phyloP scores from a whole-genome alignment of 192 early-diverging fungal genomes.

The Endogone sp. region DNA sequence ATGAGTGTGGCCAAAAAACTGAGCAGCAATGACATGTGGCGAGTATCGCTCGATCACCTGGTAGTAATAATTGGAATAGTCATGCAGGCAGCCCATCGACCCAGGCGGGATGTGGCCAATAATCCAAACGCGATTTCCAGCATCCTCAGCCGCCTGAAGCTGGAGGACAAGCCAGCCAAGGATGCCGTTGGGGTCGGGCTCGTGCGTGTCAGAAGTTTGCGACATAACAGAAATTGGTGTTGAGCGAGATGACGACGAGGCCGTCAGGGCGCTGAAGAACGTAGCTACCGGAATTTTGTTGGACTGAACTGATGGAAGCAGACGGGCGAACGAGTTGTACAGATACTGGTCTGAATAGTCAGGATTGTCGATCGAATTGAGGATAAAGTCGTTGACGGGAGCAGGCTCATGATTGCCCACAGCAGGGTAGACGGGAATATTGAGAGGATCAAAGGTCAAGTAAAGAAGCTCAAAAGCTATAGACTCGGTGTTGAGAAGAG shows the following conservation, averaged over 20 bases:
- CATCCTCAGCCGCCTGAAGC: slow-evolving; percentile 46
- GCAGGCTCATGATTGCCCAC: slow-evolving; percentile 54
- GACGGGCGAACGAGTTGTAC: slow-evolving; percentile 37
- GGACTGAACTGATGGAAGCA: slow-evolving; percentile 31
- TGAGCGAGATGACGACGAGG: slow-evolving; percentile 45
- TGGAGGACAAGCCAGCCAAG: slow-evolving; percentile 45
- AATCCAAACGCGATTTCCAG: slow-evolving; percentile 52
- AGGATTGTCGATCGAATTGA: too few species aligned
- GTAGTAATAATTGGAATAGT: slow-evolving; percentile 51
- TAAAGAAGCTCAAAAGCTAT: slow-evolving; percentile 28
- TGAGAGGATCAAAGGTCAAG: slow-evolving; percentile 28
- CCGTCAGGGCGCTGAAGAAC: slow-evolving; percentile 37
- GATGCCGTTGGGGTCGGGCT: slow-evolving; percentile 49
- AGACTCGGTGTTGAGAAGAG: slow-evolving; percentile 31
- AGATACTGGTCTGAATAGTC: slow-evolving; percentile 34
- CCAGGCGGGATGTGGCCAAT: slow-evolving; percentile 49
- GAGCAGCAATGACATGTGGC: slow-evolving; percentile 49
- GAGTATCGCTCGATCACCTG: slow-evolving; percentile 55
- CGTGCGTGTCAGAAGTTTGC: slow-evolving; percentile 46
- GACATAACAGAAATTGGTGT: slow-evolving; percentile 59
- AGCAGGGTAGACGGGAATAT: slow-evolving; percentile 40
- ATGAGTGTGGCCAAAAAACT: slow-evolving; percentile 57
- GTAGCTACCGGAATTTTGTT: slow-evolving; percentile 47
- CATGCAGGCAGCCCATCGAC: slow-evolving; percentile 42
- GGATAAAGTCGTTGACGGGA: slow-evolving; percentile 38